phyloP scores from a whole-genome alignment of 2,329 filamentous ascomycete genomes.

The Aureobasidium musti region DNA sequence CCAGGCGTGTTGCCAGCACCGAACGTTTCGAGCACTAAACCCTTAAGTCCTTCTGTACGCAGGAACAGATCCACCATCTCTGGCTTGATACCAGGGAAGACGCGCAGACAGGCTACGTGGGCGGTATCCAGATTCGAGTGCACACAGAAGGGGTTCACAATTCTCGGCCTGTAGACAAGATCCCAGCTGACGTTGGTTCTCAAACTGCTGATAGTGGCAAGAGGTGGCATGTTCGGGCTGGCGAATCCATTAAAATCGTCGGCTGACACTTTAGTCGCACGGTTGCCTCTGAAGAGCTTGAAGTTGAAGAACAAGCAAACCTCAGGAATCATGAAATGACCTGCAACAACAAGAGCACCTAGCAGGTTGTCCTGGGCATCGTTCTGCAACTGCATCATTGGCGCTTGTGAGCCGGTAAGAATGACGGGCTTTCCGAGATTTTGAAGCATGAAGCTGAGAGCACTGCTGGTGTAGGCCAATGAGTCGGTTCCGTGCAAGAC shows the following conservation, averaged over 20 bases:
- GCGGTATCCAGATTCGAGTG: constrained; percentile 76
- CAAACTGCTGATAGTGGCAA: constrained; percentile 78
- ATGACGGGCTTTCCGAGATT: constrained; percentile 91
- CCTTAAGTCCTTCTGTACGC: constrained; percentile 71
- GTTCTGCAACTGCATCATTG: constrained; percentile 86
- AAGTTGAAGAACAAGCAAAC: constrained; percentile 95
- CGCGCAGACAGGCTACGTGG: constrained; percentile 85
- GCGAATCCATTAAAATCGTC: constrained; percentile 85
- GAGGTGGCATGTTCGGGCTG: constrained; percentile 79
- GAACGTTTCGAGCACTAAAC: constrained; percentile 86
- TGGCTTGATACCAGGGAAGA: constrained; percentile 92
- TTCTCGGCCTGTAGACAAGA: constrained; percentile 71
- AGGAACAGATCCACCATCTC: constrained; percentile 89
- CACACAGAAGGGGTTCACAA: constrained; percentile 72
- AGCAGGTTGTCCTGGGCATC: constrained; percentile 91
- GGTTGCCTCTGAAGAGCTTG: constrained; percentile 83
- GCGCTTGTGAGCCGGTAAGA: constrained; percentile 69
- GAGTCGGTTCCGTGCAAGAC: constrained; percentile 90
- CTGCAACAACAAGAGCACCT: constrained; percentile 83
- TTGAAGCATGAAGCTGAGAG: constrained; percentile 88
- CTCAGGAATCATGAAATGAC: constrained; percentile 89
- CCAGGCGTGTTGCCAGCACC: constrained; percentile 90
- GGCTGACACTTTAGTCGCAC: constrained; percentile 83
- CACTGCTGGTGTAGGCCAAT: constrained; percentile 81
- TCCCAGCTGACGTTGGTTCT: constrained; percentile 81